Evolutionary conservation across 345 rosid species (phyloP).

Genomic region (Brassica napus): Da-Ae NC_063450.1:53383001-53383500

Average conservation of each 20-base stretch:
- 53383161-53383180: not conserved
- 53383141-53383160: not conserved
- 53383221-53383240: not conserved
- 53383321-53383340: not conserved
- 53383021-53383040: not conserved
- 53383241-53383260: not conserved
- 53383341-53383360: not conserved
- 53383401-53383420: not conserved
- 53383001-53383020: not conserved
- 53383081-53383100: no score
- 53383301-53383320: no score
- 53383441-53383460: slow-evolving; percentile 11
- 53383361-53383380: not conserved
- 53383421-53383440: slow-evolving; percentile 6
- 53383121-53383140: not conserved
- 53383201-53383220: not conserved
- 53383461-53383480: not conserved
- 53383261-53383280: not conserved
- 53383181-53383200: not conserved
- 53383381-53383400: not conserved
- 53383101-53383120: no score
- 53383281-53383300: no score
- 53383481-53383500: slow-evolving; percentile 20
- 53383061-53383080: not conserved
- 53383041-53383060: not conserved